Conservation (phyloP, 306 rosid genomes). For the Hylodesmum podocarpum region DNA sequence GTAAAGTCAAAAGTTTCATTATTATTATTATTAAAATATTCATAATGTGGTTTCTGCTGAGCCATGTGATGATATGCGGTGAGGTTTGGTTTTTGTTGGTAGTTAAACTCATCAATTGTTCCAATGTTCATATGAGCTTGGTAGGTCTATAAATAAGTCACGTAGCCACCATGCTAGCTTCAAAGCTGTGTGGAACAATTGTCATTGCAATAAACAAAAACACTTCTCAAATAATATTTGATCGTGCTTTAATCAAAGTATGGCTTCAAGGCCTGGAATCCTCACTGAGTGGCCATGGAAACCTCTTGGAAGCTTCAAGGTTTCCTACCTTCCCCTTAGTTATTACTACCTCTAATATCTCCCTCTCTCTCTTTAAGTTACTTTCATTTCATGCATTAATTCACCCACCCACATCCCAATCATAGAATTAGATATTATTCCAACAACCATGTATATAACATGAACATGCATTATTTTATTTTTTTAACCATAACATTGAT, state of each 20-base stretch:
- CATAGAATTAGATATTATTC: not conserved
- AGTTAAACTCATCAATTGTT: not conserved
- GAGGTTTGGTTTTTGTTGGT: not conserved
- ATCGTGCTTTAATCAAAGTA: not conserved
- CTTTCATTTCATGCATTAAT: not conserved
- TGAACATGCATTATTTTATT: too few relatives aligned
- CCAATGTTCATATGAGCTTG: not conserved
- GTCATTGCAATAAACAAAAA: not conserved
- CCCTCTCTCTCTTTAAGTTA: not conserved
- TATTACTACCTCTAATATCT: not conserved
- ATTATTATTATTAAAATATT: too few relatives aligned
- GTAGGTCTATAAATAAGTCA: not conserved
- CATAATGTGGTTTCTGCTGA: not conserved
- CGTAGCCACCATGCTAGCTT: not conserved
- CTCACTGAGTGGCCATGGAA: slow-evolving; percentile 75
- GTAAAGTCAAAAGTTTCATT: not conserved
- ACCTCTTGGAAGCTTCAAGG: slow-evolving; percentile 58
- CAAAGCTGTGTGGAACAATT: not conserved
- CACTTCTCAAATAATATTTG: not conserved
- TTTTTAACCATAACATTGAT: too few relatives aligned
- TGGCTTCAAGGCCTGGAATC: slow-evolving; percentile 66
- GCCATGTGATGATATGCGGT: not conserved
- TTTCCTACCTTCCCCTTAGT: not conserved
- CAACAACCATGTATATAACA: not conserved
- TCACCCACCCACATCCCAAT: not conserved